A percentile compares a stretch with the other conserved stretches of the same genome.
Conservation (phyloP, 345 rosid species). For the Eucalyptus coolabah region DNA sequence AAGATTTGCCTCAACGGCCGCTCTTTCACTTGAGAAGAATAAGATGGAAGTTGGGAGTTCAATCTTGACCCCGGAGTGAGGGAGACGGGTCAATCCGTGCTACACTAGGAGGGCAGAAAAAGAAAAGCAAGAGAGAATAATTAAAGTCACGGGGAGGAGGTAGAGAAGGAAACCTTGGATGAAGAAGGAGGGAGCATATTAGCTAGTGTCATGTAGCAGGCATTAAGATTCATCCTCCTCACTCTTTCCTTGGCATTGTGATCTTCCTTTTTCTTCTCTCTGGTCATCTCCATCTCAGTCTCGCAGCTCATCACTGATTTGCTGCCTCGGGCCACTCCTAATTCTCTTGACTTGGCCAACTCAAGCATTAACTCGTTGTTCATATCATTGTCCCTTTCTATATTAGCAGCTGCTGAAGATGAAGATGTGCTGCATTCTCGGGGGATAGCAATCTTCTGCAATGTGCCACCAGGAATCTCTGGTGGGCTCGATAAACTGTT, state of each 20-base stretch:
- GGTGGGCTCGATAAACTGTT: neutral
- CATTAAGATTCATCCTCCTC: conserved; percentile 19
- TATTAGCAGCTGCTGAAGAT: neutral
- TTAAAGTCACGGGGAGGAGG: neutral
- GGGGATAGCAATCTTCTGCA: neutral
- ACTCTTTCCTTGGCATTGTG: conserved; percentile 28
- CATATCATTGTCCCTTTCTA: neutral
- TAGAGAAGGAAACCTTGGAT: conserved; percentile 6
- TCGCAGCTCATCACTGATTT: neutral
- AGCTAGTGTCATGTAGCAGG: conserved; percentile 13
- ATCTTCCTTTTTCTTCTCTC: conserved; percentile 1
- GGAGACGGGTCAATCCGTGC: neutral
- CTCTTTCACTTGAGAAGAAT: neutral
- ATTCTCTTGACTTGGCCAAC: neutral
- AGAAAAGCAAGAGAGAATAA: neutral
- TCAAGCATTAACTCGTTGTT: neutral
- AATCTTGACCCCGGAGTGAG: neutral
- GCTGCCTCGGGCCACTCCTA: neutral
- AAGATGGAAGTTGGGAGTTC: neutral
- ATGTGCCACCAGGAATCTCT: neutral
- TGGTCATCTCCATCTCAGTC: neutral
- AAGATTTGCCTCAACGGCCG: neutral
- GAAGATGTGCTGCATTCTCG: neutral
- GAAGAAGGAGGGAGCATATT: conserved; percentile 13
- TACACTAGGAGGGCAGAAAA: neutral